phyloP scores from a whole-genome alignment of 768 basidiomycete species.

The Serendipita sp. region DNA sequence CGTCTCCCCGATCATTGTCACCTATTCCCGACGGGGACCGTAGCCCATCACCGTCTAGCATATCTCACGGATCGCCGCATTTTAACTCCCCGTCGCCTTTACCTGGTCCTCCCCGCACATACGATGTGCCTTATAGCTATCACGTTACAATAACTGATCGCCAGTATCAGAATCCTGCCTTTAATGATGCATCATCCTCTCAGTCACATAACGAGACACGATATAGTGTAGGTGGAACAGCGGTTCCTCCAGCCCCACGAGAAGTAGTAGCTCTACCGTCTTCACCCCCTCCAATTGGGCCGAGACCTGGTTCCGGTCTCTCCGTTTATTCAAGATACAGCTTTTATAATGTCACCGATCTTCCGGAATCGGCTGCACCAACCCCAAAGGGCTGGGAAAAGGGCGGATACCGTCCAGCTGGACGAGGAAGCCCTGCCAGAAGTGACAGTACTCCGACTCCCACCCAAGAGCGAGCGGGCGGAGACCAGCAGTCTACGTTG shows the following conservation, averaged over 20 bases:
- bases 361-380: background rate
- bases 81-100: background rate
- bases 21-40: background rate
- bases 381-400: constrained; percentile 5
- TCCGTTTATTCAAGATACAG: constrained; percentile 3
- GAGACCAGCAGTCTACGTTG: background rate
- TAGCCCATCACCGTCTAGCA: background rate
- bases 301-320: background rate
- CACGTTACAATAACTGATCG: background rate
- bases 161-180: background rate
- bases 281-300: background rate
- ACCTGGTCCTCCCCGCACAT: background rate
- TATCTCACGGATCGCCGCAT: background rate
- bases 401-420: background rate
- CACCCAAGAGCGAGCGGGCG: background rate
- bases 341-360: background rate
- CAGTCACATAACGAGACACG: background rate
- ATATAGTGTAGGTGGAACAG: background rate
- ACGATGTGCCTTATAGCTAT: constrained; percentile 5
- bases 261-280: background rate
- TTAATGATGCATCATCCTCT: background rate
- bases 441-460: constrained; percentile 5
- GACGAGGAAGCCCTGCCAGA: background rate
- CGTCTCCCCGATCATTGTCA: background rate
- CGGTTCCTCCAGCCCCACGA: background rate